A percentile compares a stretch with the other conserved stretches of the same genome.
phyloP scores from a whole-genome alignment of 2,329 filamentous ascomycete genomes.

The Alternaria gansuensis region DNA sequence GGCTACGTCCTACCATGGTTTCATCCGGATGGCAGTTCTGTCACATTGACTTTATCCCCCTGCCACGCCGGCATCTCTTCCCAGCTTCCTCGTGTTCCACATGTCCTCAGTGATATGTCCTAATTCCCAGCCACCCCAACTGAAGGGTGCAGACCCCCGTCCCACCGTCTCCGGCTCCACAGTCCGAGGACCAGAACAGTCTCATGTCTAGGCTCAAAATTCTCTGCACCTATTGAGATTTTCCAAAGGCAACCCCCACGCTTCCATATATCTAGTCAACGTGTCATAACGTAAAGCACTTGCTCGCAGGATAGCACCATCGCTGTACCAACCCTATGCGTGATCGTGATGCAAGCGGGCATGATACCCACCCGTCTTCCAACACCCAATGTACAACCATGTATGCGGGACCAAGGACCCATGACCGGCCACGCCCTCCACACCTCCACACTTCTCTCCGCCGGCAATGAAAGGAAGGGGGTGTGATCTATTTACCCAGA shows the following conservation, averaged over 20 bases:
- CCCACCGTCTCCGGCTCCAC: neutral
- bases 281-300: neutral
- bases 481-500: constrained; percentile 16
- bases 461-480: neutral
- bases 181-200: neutral
- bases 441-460: neutral
- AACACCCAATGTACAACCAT: neutral
- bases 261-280: neutral
- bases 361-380: neutral
- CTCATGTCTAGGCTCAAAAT: neutral
- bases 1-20: neutral
- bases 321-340: neutral
- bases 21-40: neutral
- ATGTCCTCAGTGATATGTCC: neutral
- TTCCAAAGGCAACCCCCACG: neutral
- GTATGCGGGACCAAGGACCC: neutral
- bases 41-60: neutral
- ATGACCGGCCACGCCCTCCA: neutral
- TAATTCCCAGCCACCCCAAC: neutral
- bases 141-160: neutral
- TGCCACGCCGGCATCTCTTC: neutral
- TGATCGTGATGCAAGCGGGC: neutral
- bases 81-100: neutral
- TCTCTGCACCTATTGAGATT: neutral
- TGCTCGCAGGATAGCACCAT: neutral